Percentiles rank a stretch among this genome's conserved stretches.
Conservation (phyloP, 441 rosid genomes). For the Manihot esculenta region DNA sequence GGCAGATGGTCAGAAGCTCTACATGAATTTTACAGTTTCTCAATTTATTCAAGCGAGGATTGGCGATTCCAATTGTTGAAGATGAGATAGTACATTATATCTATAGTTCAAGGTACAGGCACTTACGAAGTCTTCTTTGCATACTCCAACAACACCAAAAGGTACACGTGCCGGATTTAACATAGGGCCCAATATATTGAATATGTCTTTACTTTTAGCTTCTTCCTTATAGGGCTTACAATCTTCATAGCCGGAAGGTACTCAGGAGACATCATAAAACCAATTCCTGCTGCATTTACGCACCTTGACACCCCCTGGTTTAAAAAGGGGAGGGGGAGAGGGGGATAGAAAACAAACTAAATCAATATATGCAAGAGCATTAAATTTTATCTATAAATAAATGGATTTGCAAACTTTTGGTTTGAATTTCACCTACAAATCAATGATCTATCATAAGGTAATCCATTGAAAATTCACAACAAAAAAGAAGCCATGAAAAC, state of each 20-base stretch:
- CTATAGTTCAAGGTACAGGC: conserved; percentile 6
- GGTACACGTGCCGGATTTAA: conserved; percentile 86
- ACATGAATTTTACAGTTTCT: neutral
- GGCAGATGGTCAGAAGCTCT: neutral
- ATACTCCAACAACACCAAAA: conserved; percentile 92
- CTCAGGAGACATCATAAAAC: conserved; percentile 88
- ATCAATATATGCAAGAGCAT: too few species aligned
- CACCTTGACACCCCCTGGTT: conserved; percentile 68
- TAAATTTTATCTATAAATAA: neutral
- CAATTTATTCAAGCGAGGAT: neutral
- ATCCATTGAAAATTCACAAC: neutral
- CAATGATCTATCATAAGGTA: neutral
- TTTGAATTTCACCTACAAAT: conserved; percentile 4
- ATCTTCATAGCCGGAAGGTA: conserved; percentile 94
- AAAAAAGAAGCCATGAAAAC: neutral
- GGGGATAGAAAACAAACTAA: neutral
- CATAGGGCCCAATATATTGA: conserved; percentile 91
- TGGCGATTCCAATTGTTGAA: neutral
- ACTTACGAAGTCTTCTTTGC: conserved; percentile 70
- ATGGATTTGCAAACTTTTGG: neutral
- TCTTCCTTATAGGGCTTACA: conserved; percentile 80
- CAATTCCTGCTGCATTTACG: conserved; percentile 85
- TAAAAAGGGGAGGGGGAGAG: neutral
- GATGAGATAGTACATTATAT: neutral
- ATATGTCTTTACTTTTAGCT: conserved; percentile 79